These are phyloP conservation scores for Alectoria sarmentosa DNA, from an alignment of 495 filamentous ascomycete genomes.

Conservation along the genomic window DNA sequence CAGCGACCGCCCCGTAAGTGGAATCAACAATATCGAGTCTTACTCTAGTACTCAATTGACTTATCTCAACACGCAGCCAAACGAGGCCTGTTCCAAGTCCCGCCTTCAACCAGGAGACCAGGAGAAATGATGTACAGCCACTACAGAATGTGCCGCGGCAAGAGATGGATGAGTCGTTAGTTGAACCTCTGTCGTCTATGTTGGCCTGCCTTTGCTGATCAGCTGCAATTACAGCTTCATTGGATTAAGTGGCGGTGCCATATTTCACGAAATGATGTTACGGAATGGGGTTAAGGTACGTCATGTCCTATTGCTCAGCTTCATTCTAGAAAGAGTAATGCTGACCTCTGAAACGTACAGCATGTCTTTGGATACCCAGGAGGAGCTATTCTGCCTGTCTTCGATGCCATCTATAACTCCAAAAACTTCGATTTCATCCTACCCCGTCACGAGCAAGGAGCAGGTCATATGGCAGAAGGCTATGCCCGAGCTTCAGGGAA, in stretches of 20 bases:
- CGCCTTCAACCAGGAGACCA: conserved; percentile 59
- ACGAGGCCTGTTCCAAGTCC: conserved; percentile 57
- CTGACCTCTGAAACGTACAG: not conserved
- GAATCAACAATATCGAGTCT: not conserved
- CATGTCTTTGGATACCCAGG: conserved; percentile 26
- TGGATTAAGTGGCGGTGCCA: conserved; percentile 90
- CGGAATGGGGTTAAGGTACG: conserved; percentile 87
- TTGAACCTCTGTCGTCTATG: conserved; percentile 1
- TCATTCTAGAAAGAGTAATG: conserved; percentile 6
- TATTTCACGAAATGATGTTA: conserved; percentile 99
- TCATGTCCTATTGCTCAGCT: conserved; percentile 34
- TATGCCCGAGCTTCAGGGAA: conserved; percentile 54
- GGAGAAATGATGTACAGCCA: conserved; percentile 60
- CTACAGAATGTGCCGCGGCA: conserved; percentile 52
- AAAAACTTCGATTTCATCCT: conserved; percentile 56
- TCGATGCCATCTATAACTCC: conserved; percentile 59
- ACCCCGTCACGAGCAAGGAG: conserved; percentile 49
- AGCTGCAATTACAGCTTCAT: conserved; percentile 67
- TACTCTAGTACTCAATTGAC: conserved; percentile 18
- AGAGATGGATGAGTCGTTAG: conserved; percentile 68
- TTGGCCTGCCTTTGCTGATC: not conserved
- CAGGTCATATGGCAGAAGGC: conserved; percentile 43
- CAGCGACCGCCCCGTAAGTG: conserved; percentile 41
- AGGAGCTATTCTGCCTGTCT: conserved; percentile 45
- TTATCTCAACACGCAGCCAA: conserved; percentile 27